A percentile compares a stretch with the other conserved stretches of the same genome.
phyloP scores from a whole-genome alignment of 2,329 filamentous ascomycete species.

The Helotiales sp. region DNA sequence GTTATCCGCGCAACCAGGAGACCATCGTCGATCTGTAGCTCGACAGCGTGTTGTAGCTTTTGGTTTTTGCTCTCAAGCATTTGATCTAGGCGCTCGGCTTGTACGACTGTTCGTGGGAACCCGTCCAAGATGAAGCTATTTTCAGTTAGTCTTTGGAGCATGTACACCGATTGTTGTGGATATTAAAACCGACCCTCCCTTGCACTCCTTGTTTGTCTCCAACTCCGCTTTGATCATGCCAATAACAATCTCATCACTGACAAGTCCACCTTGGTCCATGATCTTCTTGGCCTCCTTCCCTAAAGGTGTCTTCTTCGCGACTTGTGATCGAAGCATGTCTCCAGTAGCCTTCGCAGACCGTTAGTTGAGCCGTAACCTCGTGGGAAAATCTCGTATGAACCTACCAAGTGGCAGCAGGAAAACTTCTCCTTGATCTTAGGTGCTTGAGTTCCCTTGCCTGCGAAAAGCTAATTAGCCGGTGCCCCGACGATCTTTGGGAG shows the following conservation, averaged over 20 bases:
- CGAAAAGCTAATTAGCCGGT: slow-evolving; percentile 36
- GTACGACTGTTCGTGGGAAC: slow-evolving; percentile 94
- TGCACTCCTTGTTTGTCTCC: slow-evolving; percentile 91
- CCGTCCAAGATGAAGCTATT: slow-evolving; percentile 95
- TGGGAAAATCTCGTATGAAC: slow-evolving; percentile 41
- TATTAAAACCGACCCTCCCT: slow-evolving; percentile 76
- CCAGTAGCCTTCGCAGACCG: slow-evolving; percentile 76
- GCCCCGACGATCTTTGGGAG: slow-evolving; percentile 13
- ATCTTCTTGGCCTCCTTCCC: slow-evolving; percentile 99
- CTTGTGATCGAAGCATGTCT: slow-evolving; percentile 98
- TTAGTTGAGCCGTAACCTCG: slow-evolving; percentile 30
- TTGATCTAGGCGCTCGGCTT: slow-evolving; percentile 90
- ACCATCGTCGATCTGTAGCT: slow-evolving; percentile 94
- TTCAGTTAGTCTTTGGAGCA: slow-evolving; percentile 10
- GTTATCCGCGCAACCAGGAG: slow-evolving; percentile 96
- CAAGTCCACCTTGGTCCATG: slow-evolving; percentile 97
- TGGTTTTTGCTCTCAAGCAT: slow-evolving; percentile 84
- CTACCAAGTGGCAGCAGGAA: slow-evolving; percentile 93
- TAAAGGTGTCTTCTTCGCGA: slow-evolving; percentile 94
- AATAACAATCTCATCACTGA: slow-evolving; percentile 99
- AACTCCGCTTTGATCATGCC: slow-evolving; percentile 99
- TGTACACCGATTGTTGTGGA: not conserved
- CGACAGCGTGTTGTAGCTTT: slow-evolving; percentile 90
- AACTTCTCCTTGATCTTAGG: slow-evolving; percentile 98
- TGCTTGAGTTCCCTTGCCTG: slow-evolving; percentile 98